phyloP scores from a whole-genome alignment of 2,329 filamentous ascomycete species.

The Dothidotthia symphoricarpi region DNA sequence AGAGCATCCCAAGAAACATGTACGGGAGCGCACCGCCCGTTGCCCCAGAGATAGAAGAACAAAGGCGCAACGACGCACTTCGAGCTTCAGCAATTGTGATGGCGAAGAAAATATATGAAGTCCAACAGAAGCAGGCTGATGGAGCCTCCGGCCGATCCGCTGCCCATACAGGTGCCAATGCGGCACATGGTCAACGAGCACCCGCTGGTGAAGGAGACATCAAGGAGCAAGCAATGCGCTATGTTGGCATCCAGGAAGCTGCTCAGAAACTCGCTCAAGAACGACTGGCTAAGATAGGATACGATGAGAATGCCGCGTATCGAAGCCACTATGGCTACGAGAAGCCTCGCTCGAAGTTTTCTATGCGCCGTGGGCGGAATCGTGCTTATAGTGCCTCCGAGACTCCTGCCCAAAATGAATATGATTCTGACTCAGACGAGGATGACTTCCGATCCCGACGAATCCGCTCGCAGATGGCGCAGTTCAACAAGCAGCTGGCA shows the following conservation, averaged over 20 bases:
- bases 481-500: constrained; percentile 66
- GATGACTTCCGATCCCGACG: constrained; percentile 68
- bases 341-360: constrained; percentile 52
- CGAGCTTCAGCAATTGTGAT: constrained; percentile 84
- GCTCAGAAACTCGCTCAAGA: constrained; percentile 85
- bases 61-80: constrained; percentile 67
- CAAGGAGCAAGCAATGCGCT: constrained; percentile 52
- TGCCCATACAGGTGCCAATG: constrained; percentile 38
- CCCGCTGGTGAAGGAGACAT: constrained; percentile 46
- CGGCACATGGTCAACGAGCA: constrained; percentile 29
- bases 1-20: constrained; percentile 70
- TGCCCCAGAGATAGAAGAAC: constrained; percentile 69
- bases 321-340: constrained; percentile 73
- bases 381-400: constrained; percentile 66
- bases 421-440: constrained; percentile 40
- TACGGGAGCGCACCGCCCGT: constrained; percentile 75
- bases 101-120: constrained; percentile 80
- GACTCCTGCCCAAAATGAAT: constrained; percentile 14
- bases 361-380: constrained; percentile 53
- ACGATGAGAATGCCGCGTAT: constrained; percentile 65
- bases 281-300: constrained; percentile 74
- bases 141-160: constrained; percentile 39
- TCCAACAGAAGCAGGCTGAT: constrained; percentile 63
- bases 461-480: constrained; percentile 76
- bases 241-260: constrained; percentile 73